Conservation (phyloP, 225 moss, liverwort and hornwort genomes). For the Sphagnum tenellum region DNA sequence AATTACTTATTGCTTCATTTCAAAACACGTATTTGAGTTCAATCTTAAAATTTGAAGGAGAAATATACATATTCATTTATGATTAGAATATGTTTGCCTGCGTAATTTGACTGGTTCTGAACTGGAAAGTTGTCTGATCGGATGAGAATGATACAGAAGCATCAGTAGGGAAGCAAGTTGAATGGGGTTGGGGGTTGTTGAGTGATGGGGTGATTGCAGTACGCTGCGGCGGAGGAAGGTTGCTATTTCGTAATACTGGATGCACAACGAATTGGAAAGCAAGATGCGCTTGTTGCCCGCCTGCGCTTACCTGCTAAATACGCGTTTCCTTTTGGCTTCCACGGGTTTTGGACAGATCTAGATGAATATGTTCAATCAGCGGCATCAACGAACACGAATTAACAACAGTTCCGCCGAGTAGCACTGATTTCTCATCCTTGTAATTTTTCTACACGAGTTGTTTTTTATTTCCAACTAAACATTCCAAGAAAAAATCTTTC, state of each 20-base stretch:
- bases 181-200: not conserved
- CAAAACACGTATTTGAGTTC: too few species aligned
- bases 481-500: too few species aligned
- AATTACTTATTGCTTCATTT: too few species aligned
- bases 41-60: not conserved
- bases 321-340: slow-evolving; percentile 31
- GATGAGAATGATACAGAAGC: too few species aligned
- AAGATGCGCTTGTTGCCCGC: slow-evolving; percentile 17
- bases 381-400: too few species aligned
- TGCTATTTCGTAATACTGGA: slow-evolving; percentile 31
- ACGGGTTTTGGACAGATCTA: slow-evolving; percentile 19
- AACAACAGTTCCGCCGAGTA: too few species aligned
- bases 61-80: too few species aligned
- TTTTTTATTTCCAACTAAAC: too few species aligned
- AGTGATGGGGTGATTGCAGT: slow-evolving; percentile 9
- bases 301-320: slow-evolving; percentile 18
- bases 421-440: too few species aligned
- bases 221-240: slow-evolving; percentile 19
- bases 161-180: not conserved
- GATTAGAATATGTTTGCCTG: too few species aligned
- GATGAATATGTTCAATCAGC: too few species aligned
- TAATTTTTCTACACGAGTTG: too few species aligned
- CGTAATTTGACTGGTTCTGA: not conserved
- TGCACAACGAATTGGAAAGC: slow-evolving; percentile 13
- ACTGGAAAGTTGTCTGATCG: not conserved